A percentile compares a stretch with the other conserved stretches of the same genome.
phyloP scores from a whole-genome alignment of 2,329 filamentous ascomycete species.

The Colletotrichum graminicola region DNA sequence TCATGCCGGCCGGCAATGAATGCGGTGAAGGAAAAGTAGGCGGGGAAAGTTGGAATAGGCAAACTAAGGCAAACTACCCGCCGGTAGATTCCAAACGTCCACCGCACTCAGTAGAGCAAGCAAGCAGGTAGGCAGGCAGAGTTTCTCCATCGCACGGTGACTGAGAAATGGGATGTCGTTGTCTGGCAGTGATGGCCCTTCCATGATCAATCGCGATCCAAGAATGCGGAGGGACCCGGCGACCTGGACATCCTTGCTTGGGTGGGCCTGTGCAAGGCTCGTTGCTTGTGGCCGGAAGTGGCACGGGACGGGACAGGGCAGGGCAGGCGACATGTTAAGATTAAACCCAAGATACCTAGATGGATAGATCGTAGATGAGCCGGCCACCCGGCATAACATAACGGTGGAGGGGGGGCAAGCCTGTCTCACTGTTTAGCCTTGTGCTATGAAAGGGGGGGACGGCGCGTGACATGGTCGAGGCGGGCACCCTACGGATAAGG shows the following conservation, averaged over 20 bases:
- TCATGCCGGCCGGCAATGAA: conserved; percentile 1
- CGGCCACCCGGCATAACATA: neutral
- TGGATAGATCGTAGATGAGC: neutral
- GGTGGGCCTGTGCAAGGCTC: neutral
- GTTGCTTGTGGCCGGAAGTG: conserved; percentile 22
- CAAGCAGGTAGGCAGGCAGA: neutral
- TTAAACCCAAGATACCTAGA: neutral
- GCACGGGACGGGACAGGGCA: neutral
- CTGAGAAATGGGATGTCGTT: conserved; percentile 3
- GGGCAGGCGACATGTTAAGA: neutral
- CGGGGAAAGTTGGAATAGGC: no score
- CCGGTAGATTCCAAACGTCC: conserved; percentile 1
- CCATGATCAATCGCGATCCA: neutral
- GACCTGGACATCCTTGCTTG: neutral
- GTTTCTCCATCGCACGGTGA: conserved; percentile 5
- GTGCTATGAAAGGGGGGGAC: conserved; percentile 5
- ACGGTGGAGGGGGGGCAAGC: neutral
- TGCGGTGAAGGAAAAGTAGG: neutral
- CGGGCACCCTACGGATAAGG: neutral
- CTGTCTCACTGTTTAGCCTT: neutral
- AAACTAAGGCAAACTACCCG: neutral
- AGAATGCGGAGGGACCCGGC: conserved; percentile 16
- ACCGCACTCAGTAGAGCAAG: neutral
- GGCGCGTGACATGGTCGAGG: neutral
- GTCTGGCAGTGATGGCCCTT: neutral